Evolutionary conservation across 106 monocot genomes (phyloP), one percentile per base, ranked within the genome.

Genomic region (Phalaenopsis aphrodite): DNA sequence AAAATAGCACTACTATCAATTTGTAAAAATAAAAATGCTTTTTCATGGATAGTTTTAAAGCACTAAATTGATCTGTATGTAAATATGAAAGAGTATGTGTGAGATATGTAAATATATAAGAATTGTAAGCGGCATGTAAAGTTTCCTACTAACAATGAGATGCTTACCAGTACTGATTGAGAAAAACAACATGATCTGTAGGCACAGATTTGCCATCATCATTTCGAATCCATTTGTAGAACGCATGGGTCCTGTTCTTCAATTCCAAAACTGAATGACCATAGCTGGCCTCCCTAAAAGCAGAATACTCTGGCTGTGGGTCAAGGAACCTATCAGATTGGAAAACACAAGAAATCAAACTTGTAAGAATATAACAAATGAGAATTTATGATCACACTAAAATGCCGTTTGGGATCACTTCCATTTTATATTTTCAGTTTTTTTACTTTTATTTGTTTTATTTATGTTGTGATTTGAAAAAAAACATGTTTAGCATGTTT

Each of bases 261-360:
- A 99, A 30, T 78, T 94, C 91, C 75, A 99, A 80, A 9, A 89
- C 89, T 21, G 94, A 89, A 87, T 99, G 98, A 23, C 98, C 98
- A 85, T 94, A 99, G 56, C 98, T 99, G 5, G 98, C 92, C 85
- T 99, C 98, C 76, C 98, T 89, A 80, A 93, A 99, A 55, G 94
- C 94, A 72, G 98, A 99, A 79, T 99, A 99, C 21, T 94, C 92
- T 55, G 98, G 98, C 42, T 99, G 98, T 14, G 86, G 88, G 0
- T 94, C 86, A 10, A 55, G 56, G 79, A 92, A 94, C 83, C 98
- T 99, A 78, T 6, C 72, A 52, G 79, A 82, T 75, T 23, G 15
- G 52, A 46, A 58, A 77, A 37, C 75, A 43, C 46, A 69, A 39
- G 69, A 81, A 68, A 52, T 68, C 24, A 41, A 78, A 24, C 9